Evolutionary conservation across 1,284 basidiomycete genomes (phyloP).

Genomic region (Cutaneotrichosporon mucoides): DNA sequence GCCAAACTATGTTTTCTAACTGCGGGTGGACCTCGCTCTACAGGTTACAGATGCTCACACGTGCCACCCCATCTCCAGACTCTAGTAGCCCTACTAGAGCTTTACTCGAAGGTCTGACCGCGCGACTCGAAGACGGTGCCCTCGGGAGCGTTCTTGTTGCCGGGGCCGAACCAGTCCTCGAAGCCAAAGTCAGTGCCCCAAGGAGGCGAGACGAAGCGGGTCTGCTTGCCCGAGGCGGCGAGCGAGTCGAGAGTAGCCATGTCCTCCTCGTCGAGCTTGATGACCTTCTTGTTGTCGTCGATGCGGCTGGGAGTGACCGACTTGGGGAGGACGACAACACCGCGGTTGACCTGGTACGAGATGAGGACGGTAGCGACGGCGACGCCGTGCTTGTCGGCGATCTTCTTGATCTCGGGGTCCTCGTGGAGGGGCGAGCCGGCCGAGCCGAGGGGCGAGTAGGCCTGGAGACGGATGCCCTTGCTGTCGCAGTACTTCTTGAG

Average conservation of each 20-base stretch:
- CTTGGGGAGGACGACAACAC: slow-evolving; percentile 65
- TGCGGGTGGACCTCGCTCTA: too few relatives aligned
- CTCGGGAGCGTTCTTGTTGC: slow-evolving; percentile 44
- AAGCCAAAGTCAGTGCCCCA: slow-evolving; percentile 47
- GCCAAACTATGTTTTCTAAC: too few relatives aligned
- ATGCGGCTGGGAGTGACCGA: slow-evolving; percentile 66
- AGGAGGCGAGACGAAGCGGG: slow-evolving; percentile 48
- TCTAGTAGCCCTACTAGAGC: neutral
- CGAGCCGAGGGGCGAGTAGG: slow-evolving; percentile 80
- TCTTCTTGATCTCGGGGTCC: slow-evolving; percentile 62
- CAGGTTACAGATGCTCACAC: too few relatives aligned
- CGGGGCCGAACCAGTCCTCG: slow-evolving; percentile 42
- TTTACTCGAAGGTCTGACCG: slow-evolving; percentile 15
- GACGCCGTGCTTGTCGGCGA: slow-evolving; percentile 62
- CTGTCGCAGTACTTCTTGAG: slow-evolving; percentile 63
- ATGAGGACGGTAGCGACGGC: slow-evolving; percentile 55
- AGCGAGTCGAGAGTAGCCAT: slow-evolving; percentile 62
- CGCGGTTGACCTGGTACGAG: slow-evolving; percentile 51
- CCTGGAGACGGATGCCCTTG: slow-evolving; percentile 68
- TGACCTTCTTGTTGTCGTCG: slow-evolving; percentile 37
- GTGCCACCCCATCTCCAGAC: too few relatives aligned
- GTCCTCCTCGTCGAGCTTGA: slow-evolving; percentile 58
- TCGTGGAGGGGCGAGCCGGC: slow-evolving; percentile 61
- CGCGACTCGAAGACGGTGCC: slow-evolving; percentile 30
- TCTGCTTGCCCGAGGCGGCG: slow-evolving; percentile 63